These are phyloP conservation scores for Rasamsonia emersonii DNA, from an alignment of 2,329 filamentous ascomycete genomes.

Conservation along the genomic window DNA sequence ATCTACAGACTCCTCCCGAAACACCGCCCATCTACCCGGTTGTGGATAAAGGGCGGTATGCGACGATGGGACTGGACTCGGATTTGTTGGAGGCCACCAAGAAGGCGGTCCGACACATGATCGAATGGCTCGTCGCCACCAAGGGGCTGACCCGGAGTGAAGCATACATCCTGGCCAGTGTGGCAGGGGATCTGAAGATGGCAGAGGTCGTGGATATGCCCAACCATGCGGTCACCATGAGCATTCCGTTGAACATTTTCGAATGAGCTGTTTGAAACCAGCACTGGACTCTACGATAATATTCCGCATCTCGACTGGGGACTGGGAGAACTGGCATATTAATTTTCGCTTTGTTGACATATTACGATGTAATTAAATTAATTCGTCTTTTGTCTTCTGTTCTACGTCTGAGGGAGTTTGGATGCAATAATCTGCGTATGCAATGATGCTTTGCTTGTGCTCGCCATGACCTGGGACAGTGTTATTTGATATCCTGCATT, in stretches of 20 bases:
- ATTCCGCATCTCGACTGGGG: not conserved
- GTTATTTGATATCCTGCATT: too few relatives aligned
- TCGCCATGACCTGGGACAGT: too few relatives aligned
- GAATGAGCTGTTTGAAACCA: conserved; percentile 5
- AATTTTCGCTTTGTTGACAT: not conserved
- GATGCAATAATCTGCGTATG: too few relatives aligned
- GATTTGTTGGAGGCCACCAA: conserved; percentile 42
- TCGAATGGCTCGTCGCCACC: conserved; percentile 41
- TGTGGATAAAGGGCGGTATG: conserved; percentile 35
- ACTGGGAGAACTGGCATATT: not conserved
- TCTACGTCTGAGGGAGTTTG: too few relatives aligned
- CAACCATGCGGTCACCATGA: conserved; percentile 44
- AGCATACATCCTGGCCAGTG: conserved; percentile 46
- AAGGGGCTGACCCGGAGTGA: conserved; percentile 40
- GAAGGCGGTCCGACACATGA: conserved; percentile 40
- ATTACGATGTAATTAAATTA: not conserved
- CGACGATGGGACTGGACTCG: conserved; percentile 40
- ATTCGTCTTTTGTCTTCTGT: not conserved
- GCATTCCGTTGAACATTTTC: conserved; percentile 43
- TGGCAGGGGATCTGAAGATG: conserved; percentile 44
- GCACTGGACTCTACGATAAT: too few relatives aligned
- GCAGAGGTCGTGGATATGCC: conserved; percentile 48
- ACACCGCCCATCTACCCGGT: conserved; percentile 15
- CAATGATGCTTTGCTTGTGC: too few relatives aligned
- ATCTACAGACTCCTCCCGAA: conserved; percentile 35